These are phyloP conservation scores for Venturia nashicola DNA, from an alignment of 2,329 filamentous ascomycete genomes.

Conservation along the genomic window DNA sequence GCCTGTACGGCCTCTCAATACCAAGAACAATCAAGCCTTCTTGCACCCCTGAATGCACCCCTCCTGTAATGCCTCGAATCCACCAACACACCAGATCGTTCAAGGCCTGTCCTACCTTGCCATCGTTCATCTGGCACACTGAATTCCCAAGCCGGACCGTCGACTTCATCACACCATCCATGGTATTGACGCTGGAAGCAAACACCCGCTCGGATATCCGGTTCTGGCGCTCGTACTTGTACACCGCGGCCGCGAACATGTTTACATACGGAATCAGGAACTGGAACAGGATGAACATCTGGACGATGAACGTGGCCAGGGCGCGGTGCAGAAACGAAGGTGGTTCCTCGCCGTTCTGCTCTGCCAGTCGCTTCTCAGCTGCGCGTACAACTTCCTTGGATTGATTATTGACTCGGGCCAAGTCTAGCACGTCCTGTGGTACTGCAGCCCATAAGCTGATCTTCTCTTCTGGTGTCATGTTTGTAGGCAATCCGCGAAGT, in stretches of 20 bases:
- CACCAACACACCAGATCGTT: constrained; percentile 47
- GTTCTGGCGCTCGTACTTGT: constrained; percentile 54
- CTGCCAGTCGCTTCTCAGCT: neutral
- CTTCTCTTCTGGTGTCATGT: constrained; percentile 44
- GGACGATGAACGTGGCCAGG: constrained; percentile 44
- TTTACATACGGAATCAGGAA: constrained; percentile 50
- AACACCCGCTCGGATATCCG: constrained; percentile 49
- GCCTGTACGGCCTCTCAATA: constrained; percentile 10
- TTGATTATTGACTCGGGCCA: neutral
- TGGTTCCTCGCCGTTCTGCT: constrained; percentile 13
- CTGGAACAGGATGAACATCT: constrained; percentile 46
- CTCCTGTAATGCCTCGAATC: constrained; percentile 51
- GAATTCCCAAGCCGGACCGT: constrained; percentile 41
- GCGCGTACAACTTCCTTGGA: constrained; percentile 7
- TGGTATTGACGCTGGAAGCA: constrained; percentile 37
- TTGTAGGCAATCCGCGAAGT: constrained; percentile 46
- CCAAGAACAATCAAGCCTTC: constrained; percentile 40
- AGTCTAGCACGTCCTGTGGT: constrained; percentile 22
- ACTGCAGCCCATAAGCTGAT: constrained; percentile 40
- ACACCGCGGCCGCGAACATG: constrained; percentile 39
- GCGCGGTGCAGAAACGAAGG: constrained; percentile 45
- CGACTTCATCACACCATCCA: constrained; percentile 40
- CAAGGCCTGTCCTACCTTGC: constrained; percentile 47
- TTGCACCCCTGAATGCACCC: constrained; percentile 51
- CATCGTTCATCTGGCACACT: constrained; percentile 50